phyloP scores from a whole-genome alignment of 2,329 filamentous ascomycete species.

The Rutstroemia sp. region DNA sequence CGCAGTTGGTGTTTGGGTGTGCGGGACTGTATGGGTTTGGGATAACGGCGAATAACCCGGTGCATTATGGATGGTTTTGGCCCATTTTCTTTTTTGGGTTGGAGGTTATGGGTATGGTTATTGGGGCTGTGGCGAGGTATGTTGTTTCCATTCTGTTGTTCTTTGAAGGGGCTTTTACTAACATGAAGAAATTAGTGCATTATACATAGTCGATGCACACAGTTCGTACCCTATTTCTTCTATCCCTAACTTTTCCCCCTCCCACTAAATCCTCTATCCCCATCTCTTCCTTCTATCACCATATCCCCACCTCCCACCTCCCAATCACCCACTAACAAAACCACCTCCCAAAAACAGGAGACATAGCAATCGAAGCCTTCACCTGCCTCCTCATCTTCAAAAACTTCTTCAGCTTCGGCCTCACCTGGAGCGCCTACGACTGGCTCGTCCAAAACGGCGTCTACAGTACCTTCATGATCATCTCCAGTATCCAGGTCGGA shows the following conservation, averaged over 20 bases:
- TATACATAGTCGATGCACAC: conserved; percentile 92
- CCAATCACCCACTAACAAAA: neutral
- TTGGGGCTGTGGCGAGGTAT: conserved; percentile 74
- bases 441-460: conserved; percentile 68
- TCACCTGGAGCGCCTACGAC: conserved; percentile 78
- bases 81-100: conserved; percentile 78
- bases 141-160: neutral
- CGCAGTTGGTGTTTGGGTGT: conserved; percentile 70
- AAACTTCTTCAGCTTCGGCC: conserved; percentile 81
- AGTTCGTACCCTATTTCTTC: conserved; percentile 43
- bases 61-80: conserved; percentile 57
- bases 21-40: conserved; percentile 82
- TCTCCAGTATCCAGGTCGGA: conserved; percentile 70
- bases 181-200: conserved; percentile 15
- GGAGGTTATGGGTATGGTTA: conserved; percentile 85
- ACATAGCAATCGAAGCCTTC: conserved; percentile 80
- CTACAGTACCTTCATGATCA: conserved; percentile 54
- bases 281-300: neutral
- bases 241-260: too few relatives aligned
- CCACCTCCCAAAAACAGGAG: conserved; percentile 40
- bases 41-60: conserved; percentile 57
- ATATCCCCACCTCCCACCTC: too few relatives aligned
- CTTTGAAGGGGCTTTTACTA: neutral
- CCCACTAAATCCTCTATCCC: neutral
- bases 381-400: conserved; percentile 90